These are phyloP conservation scores for Chondrus crispus DNA, from an alignment of 23 red algal genomes.

Conservation along the genomic window DNA sequence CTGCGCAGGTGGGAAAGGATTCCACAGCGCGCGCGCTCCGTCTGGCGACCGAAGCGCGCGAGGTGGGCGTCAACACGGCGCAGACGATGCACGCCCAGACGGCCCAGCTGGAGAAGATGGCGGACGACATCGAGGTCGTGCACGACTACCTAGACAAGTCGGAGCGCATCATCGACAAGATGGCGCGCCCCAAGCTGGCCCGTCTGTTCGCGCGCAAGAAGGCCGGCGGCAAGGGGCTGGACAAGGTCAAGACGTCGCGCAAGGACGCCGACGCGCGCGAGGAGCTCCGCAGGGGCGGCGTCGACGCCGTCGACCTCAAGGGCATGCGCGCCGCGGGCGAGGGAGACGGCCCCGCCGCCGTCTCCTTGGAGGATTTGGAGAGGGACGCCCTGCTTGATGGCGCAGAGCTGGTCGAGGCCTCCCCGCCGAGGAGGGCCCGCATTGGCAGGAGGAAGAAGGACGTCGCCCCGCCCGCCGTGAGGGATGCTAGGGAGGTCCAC, in stretches of 20 bases:
- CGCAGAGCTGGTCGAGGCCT: background rate
- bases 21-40: constrained; percentile 58
- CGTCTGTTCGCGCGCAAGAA: constrained; percentile 65
- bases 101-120: constrained; percentile 79
- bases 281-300: constrained; percentile 19
- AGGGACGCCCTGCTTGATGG: constrained; percentile 44
- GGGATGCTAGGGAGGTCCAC: constrained; percentile 9
- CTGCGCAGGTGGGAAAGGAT: constrained; percentile 56
- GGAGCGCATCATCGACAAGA: constrained; percentile 79
- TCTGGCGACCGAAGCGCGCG: constrained; percentile 69
- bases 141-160: constrained; percentile 78
- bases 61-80: constrained; percentile 69
- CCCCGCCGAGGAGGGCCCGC: background rate
- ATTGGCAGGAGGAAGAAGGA: constrained; percentile 10
- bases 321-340: background rate
- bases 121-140: constrained; percentile 71
- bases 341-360: background rate
- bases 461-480: background rate
- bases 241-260: constrained; percentile 63
- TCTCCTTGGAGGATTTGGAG: constrained; percentile 43
- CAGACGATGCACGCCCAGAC: constrained; percentile 68
- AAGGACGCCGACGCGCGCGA: constrained; percentile 56
- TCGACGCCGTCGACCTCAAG: constrained; percentile 50
- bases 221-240: constrained; percentile 40
- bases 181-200: constrained; percentile 55